Base-by-base conservation (phyloP, 2,329 filamentous ascomycete species). In the Cladosporium sp. region DNA sequence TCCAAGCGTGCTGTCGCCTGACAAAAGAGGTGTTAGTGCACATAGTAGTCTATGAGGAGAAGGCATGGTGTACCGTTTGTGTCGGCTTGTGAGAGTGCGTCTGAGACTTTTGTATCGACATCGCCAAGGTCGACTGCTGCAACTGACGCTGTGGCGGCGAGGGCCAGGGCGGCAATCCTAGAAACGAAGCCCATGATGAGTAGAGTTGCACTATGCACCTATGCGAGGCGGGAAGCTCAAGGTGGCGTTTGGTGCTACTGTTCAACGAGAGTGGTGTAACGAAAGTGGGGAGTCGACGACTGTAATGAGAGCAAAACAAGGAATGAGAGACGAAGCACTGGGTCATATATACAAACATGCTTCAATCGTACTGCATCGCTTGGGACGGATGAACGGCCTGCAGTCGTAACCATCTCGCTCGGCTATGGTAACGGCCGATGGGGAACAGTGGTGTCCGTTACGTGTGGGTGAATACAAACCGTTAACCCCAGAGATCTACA, bases 21-120 rank as follows among this genome's bases (percentile, higher is more conserved):
- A 28, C 36, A 66, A 56, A 64, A 57, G 49, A 76, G 75, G 63
- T 70, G 66, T 54, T 67, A 71, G 40, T n/a, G 42, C 32, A 40
- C 56, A 58, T 22, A 54, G 28, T 24, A 47, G 15, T 39, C 48
- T 57, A 45, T 57, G 49, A 32, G 34, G 36, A 57, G 54, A 28
- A 57, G 36, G 44, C 54, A 57, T 57, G n/a, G 34, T 50, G 54
- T 57, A 57, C 54, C 54, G 19, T 57, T 57, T 4, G 54, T 57
- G n/a, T 57, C 35, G 3, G 25, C 44, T 10, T 57, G 45, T 13
- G 54, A 36, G 24, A 57, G 54, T 2, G 32, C 42, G 8, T 54
- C 39, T 1, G 39, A 28, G 37, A 45, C 17, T 34, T 25, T 44
- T 35, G 28, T 48, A 34, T 25, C 28, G 10, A 32, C n/a, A 0